phyloP scores from a whole-genome alignment of 495 filamentous ascomycete genomes.

The Aspergillus steynii region DNA sequence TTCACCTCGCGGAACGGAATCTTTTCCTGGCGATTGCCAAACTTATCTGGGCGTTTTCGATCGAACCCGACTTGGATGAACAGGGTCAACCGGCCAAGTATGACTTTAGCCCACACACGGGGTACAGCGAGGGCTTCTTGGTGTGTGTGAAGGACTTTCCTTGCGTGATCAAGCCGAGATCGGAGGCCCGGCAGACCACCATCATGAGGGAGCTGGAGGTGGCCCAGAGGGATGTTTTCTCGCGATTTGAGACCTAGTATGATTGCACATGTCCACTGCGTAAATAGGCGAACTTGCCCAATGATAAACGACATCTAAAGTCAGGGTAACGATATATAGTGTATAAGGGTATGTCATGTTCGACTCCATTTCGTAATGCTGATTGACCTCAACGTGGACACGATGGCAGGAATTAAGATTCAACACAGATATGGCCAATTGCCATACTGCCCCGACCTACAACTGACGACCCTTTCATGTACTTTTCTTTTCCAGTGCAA shows the following conservation, averaged over 20 bases:
- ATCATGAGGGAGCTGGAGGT: slow-evolving; percentile 37
- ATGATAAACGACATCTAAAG: no score
- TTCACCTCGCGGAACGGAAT: slow-evolving; percentile 58
- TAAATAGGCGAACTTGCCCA: no score
- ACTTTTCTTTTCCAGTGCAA: no score
- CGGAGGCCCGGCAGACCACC: slow-evolving; percentile 24
- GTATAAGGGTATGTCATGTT: no score
- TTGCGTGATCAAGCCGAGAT: slow-evolving; percentile 17
- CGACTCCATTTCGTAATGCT: no score
- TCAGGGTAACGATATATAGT: no score
- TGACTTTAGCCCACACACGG: slow-evolving; percentile 7
- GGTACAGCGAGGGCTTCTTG: slow-evolving; percentile 37
- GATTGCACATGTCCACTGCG: background rate
- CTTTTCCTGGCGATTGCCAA: slow-evolving; percentile 57
- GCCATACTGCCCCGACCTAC: no score
- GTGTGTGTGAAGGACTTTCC: slow-evolving; percentile 28
- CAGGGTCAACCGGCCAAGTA: background rate
- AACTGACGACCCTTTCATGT: no score
- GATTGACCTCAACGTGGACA: no score
- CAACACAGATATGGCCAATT: no score
- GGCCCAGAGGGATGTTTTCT: slow-evolving; percentile 1
- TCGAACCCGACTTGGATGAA: background rate
- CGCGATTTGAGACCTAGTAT: background rate
- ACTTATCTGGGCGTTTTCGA: slow-evolving; percentile 49
- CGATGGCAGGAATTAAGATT: no score